Evolutionary conservation across 225 moss, liverwort and hornwort species (phyloP).

Genomic region (Neckera pumila): DNA sequence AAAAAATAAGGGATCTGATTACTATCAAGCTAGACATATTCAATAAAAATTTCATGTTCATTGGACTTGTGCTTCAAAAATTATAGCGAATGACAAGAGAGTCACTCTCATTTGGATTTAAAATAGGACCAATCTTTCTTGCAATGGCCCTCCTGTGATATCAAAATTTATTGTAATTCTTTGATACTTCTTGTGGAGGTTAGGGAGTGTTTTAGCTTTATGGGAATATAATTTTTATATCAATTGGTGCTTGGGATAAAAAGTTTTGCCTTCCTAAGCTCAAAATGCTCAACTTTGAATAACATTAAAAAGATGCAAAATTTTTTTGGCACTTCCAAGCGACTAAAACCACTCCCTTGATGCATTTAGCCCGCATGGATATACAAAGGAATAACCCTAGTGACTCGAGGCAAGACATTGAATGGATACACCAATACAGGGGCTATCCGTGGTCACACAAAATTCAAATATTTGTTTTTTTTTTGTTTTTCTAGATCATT

Average conservation of each 20-base stretch:
- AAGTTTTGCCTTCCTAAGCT: neutral
- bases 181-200: neutral
- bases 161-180: neutral
- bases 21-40: too few species aligned
- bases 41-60: too few species aligned
- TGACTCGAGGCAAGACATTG: neutral
- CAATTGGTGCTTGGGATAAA: neutral
- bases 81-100: too few species aligned
- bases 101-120: too few species aligned
- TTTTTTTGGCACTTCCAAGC: neutral
- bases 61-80: too few species aligned
- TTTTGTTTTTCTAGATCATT: neutral
- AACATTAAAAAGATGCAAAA: neutral
- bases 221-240: neutral
- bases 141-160: too few species aligned
- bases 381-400: neutral
- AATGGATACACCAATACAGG: neutral
- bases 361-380: fast-evolving
- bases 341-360: neutral
- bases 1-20: too few species aligned
- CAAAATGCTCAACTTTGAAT: neutral
- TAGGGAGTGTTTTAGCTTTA: neutral
- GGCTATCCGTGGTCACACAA: neutral
- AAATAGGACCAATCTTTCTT: too few species aligned
- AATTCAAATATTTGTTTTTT: neutral